These are phyloP conservation scores for Backusella morwellensis DNA, from an alignment of 192 early-diverging fungal genomes.

Conservation along the genomic window DNA sequence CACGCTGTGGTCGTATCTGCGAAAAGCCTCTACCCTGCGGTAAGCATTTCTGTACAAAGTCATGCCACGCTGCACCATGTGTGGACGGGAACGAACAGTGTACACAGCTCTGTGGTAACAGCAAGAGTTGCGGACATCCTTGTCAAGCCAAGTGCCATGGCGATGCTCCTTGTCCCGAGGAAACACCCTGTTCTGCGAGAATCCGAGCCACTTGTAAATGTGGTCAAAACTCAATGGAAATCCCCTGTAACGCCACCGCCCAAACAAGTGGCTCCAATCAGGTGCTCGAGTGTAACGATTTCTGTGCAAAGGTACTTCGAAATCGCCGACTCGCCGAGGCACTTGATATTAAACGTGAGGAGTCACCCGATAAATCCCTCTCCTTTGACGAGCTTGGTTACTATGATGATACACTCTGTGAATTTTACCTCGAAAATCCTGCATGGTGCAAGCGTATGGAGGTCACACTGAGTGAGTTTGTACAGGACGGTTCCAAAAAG, in stretches of 20 bases:
- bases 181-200: conserved; percentile 59
- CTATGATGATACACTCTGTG: conserved; percentile 64
- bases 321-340: conserved; percentile 81
- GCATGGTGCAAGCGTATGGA: conserved; percentile 73
- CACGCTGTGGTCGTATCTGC: conserved; percentile 76
- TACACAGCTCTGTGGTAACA: conserved; percentile 67
- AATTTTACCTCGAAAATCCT: conserved; percentile 61
- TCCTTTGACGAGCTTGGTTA: conserved; percentile 27
- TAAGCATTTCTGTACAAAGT: conserved; percentile 75
- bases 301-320: conserved; percentile 76
- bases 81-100: conserved; percentile 60
- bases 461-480: conserved; percentile 60
- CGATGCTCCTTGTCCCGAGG: conserved; percentile 72
- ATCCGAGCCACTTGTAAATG: conserved; percentile 73
- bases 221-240: conserved; percentile 59
- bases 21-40: conserved; percentile 55
- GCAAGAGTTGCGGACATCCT: conserved; percentile 84
- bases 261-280: conserved; percentile 43
- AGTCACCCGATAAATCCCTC: conserved; percentile 6
- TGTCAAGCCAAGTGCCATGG: conserved; percentile 79
- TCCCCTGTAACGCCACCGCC: conserved; percentile 65
- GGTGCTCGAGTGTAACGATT: conserved; percentile 73
- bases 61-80: conserved; percentile 83
- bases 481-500: conserved; percentile 50
- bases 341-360: conserved; percentile 57